These are phyloP conservation scores for Coniosporium uncinatum DNA, from an alignment of 2,329 filamentous ascomycete species.

Conservation along the genomic window DNA sequence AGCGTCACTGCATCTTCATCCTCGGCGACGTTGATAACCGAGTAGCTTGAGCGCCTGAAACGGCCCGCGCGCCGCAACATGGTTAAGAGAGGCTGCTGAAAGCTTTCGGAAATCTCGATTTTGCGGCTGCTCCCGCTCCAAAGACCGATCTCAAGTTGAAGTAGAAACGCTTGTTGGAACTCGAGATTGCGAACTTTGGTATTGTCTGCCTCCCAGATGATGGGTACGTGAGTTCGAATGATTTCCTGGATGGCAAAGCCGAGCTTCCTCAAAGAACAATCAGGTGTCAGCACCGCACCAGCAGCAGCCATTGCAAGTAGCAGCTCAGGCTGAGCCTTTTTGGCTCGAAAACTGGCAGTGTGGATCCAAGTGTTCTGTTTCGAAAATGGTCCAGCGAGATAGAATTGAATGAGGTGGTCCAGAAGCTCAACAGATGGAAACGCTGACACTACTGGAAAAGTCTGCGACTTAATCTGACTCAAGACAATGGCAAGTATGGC, in stretches of 20 bases:
- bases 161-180: slow-evolving; percentile 42
- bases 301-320: slow-evolving; percentile 53
- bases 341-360: slow-evolving; percentile 49
- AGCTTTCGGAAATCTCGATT: slow-evolving; percentile 54
- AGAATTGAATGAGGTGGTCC: slow-evolving; percentile 56
- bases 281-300: slow-evolving; percentile 54
- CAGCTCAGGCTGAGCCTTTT: slow-evolving; percentile 51
- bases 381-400: slow-evolving; percentile 49
- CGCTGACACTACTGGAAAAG: slow-evolving; percentile 48
- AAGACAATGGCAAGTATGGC: slow-evolving; percentile 59
- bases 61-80: slow-evolving; percentile 52
- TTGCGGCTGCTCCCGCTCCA: slow-evolving; percentile 55
- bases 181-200: slow-evolving; percentile 43
- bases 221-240: slow-evolving; percentile 13
- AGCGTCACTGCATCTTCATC: slow-evolving; percentile 52
- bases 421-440: slow-evolving; percentile 57
- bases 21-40: slow-evolving; percentile 40
- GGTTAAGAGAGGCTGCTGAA: slow-evolving; percentile 46
- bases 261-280: slow-evolving; percentile 53
- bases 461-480: slow-evolving; percentile 48
- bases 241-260: slow-evolving; percentile 47
- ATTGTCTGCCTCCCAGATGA: slow-evolving; percentile 42
- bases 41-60: slow-evolving; percentile 51
- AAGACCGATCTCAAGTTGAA: slow-evolving; percentile 46
- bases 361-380: slow-evolving; percentile 57